Evolutionary conservation across 805 yeast genomes (phyloP).

Genomic region (Teunomyces funiuensis): DNA sequence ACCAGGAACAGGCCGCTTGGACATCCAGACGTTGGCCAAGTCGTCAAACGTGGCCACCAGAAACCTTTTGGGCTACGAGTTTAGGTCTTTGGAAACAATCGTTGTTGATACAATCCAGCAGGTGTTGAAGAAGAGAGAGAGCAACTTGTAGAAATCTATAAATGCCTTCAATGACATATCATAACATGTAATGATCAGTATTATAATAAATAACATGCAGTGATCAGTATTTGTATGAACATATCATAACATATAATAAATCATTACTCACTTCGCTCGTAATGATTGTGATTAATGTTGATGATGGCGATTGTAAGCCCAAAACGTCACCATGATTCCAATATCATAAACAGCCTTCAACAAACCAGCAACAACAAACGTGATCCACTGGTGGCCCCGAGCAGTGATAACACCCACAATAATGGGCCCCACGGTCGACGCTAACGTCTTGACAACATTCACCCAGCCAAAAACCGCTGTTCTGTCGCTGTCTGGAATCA

Average conservation of each 20-base stretch:
- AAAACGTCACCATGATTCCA: constrained; percentile 34
- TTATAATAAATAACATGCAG: too few species aligned
- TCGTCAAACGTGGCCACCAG: constrained; percentile 10
- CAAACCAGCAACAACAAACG: constrained; percentile 42
- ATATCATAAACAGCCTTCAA: constrained; percentile 41
- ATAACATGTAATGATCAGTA: too few species aligned
- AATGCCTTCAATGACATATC: too few species aligned
- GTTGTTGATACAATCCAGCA: constrained; percentile 27
- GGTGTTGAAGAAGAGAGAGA: constrained; percentile 9
- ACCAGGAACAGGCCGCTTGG: constrained; percentile 30
- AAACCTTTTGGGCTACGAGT: constrained; percentile 22
- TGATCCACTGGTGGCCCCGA: constrained; percentile 37
- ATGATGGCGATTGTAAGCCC: constrained; percentile 24
- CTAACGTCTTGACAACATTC: constrained; percentile 43
- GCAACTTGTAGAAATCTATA: constrained; percentile 16
- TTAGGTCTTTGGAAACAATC: constrained; percentile 21
- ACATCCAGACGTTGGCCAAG: constrained; percentile 27
- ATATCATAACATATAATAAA: constrained; percentile 17
- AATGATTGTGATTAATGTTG: constrained; percentile 1
- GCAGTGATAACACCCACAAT: constrained; percentile 41
- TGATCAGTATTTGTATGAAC: too few species aligned
- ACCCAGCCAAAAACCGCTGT: constrained; percentile 46
- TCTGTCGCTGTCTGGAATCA: constrained; percentile 39
- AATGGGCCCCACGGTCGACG: constrained; percentile 43
- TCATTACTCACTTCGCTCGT: neutral